These are phyloP conservation scores for Spinacia oleracea DNA, from an alignment of 179 eudicot genomes.

Conservation along the genomic window DNA sequence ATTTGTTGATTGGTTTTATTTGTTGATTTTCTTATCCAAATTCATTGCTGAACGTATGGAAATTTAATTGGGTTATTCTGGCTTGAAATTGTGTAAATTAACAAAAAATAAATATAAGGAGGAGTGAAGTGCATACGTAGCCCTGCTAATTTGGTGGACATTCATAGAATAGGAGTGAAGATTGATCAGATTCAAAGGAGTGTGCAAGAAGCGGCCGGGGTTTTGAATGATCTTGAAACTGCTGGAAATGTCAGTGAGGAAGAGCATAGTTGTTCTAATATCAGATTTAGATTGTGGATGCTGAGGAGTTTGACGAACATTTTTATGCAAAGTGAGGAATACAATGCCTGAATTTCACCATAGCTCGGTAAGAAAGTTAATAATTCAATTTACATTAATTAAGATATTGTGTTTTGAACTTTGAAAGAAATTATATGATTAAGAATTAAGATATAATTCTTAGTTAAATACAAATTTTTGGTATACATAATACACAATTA, in stretches of 20 bases:
- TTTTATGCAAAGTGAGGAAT: too few species aligned
- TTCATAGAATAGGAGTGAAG: conserved; percentile 5
- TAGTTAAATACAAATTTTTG: neutral
- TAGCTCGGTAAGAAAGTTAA: neutral
- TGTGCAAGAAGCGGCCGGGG: neutral
- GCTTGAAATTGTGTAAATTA: too few species aligned
- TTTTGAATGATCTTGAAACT: conserved; percentile 15
- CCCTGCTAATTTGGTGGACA: conserved; percentile 2
- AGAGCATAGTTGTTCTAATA: neutral
- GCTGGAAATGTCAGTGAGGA: neutral
- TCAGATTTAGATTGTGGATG: conserved; percentile 29
- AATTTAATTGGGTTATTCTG: too few species aligned
- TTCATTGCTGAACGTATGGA: too few species aligned
- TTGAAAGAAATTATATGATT: neutral
- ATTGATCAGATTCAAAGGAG: conserved; percentile 21
- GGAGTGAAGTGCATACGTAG: neutral
- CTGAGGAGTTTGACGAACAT: too few species aligned
- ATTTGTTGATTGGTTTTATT: too few species aligned
- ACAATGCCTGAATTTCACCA: neutral
- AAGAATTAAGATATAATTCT: neutral
- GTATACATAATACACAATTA: neutral
- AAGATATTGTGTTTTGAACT: too few species aligned
- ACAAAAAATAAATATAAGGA: too few species aligned
- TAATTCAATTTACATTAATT: neutral
- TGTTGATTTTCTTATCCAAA: too few species aligned